Conservation (phyloP, 2,329 filamentous ascomycete genomes). For the Lojkania enalia region DNA sequence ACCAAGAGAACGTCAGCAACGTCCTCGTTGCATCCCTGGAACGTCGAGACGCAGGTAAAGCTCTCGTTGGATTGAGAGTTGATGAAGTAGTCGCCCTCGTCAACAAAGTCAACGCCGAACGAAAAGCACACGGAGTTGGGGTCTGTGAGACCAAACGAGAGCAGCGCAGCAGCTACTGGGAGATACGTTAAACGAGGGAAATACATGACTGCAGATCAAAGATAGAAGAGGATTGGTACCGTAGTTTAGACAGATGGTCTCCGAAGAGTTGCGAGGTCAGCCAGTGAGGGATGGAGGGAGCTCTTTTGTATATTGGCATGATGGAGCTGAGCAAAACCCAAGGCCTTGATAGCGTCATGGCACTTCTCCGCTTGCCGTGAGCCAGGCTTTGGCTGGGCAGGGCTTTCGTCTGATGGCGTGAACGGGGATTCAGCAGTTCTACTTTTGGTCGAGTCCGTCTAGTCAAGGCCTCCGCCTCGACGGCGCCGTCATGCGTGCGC, state of each 20-base stretch:
- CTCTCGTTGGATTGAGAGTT: conserved; percentile 46
- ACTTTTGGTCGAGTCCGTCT: conserved; percentile 5
- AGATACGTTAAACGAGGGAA: conserved; percentile 29
- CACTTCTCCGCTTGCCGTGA: conserved; percentile 5
- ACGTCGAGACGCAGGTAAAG: conserved; percentile 51
- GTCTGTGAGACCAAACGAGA: conserved; percentile 29
- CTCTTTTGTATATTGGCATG: conserved; percentile 16
- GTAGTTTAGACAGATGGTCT: background rate
- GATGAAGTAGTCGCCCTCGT: conserved; percentile 51
- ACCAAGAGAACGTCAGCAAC: conserved; percentile 49
- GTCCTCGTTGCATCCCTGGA: conserved; percentile 48
- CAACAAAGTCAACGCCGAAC: conserved; percentile 49
- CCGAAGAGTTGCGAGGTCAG: background rate
- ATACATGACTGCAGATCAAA: conserved; percentile 24
- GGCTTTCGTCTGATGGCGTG: conserved; percentile 20
- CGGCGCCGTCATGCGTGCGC: no score
- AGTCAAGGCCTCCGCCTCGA: conserved; percentile 11
- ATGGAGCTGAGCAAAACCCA: conserved; percentile 7
- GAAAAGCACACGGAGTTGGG: conserved; percentile 38
- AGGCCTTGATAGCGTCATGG: conserved; percentile 6
- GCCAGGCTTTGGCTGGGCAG: conserved; percentile 14
- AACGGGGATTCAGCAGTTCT: conserved; percentile 20
- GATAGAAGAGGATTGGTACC: background rate
- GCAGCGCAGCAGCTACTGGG: conserved; percentile 25
- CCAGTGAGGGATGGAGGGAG: background rate